Base-by-base conservation (phyloP, 306 rosid genomes). In the Abrus precatorius region DNA sequence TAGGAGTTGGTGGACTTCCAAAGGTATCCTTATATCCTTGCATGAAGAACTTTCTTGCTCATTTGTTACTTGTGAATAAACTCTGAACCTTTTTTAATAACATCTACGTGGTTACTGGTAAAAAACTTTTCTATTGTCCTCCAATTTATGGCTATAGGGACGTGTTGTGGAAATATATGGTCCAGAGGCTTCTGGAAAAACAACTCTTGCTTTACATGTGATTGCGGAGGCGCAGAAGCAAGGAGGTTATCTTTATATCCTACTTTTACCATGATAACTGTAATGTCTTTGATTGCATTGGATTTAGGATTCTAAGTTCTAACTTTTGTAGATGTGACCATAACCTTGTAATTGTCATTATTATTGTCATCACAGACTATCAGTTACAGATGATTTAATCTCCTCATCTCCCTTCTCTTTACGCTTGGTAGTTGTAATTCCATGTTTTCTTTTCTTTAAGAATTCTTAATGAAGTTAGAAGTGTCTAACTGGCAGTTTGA, bases 151-250 rank as follows among this genome's bases (percentile, higher is more conserved):
- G 83, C 14, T 84, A 69, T 61, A 95, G 98, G 98, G 98, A 33
- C 97, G 97, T 48, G 97, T 95, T 64, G 97, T 89, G 87, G 97
- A 95, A 91, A 90, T 95, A 79, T 95, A 86, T 61, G 97, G 97
- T 66, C 97, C 97, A 30, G 99, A 95, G 86, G 97, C 97, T 73
- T 93, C 99, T 70, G 99, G 97, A 69, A 92, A 91, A 87, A 91
- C 99, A 20, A 95, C 97, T 50, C 97, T 93, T 77, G 95, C 89
- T 62, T 87, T 93, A 54, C 97, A 93, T 78, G 97, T 91, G 72
- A 91, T 95, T 85, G 97, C 99, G 5, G 94, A 95, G 85, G 92
- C 97, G 70, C 99, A 95, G 34, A 93, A 95, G 84, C 91, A 86
- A 85, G 98, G 98, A 91, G 97, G 97, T 94, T 82, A 65, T 72